phyloP scores from a whole-genome alignment of 345 rosid species.

The Populus pruinosa region DNA sequence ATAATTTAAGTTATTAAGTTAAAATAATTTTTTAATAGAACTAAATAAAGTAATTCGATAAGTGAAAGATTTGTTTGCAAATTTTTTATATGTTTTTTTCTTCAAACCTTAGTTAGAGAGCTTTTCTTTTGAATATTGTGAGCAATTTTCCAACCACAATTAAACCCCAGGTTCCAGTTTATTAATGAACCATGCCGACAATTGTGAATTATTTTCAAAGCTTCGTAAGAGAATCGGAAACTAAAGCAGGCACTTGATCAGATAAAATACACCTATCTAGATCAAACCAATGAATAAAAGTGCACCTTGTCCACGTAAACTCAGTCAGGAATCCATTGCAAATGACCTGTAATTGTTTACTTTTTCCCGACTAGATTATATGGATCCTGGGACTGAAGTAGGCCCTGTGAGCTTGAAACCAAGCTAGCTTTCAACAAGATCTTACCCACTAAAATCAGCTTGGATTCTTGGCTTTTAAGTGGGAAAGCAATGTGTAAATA shows the following conservation, averaged over 20 bases:
- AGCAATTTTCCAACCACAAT: too few relatives aligned
- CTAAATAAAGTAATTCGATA: not conserved
- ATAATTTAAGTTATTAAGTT: fast-evolving
- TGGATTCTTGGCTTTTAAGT: not conserved
- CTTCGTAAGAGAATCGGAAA: not conserved
- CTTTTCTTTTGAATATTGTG: too few relatives aligned
- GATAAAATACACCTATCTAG: not conserved
- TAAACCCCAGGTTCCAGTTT: too few relatives aligned
- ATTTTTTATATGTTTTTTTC: too few relatives aligned
- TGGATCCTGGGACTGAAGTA: not conserved
- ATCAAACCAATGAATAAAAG: not conserved
- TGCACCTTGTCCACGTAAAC: too few relatives aligned
- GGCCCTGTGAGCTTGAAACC: not conserved
- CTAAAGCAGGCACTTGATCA: not conserved
- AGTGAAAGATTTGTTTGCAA: not conserved
- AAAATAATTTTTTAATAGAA: not conserved
- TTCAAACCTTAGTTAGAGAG: not conserved
- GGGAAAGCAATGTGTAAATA: not conserved
- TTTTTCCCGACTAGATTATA: too few relatives aligned
- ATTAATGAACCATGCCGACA: not conserved
- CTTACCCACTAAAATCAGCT: constrained; percentile 15
- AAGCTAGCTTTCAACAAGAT: constrained; percentile 18
- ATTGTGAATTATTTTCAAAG: not conserved
- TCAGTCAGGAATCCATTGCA: not conserved
- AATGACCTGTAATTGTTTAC: too few relatives aligned